Percentiles rank a stretch among this genome's conserved stretches.
phyloP scores from a whole-genome alignment of 2,329 filamentous ascomycete species.

The Fusarium scirpi region DNA sequence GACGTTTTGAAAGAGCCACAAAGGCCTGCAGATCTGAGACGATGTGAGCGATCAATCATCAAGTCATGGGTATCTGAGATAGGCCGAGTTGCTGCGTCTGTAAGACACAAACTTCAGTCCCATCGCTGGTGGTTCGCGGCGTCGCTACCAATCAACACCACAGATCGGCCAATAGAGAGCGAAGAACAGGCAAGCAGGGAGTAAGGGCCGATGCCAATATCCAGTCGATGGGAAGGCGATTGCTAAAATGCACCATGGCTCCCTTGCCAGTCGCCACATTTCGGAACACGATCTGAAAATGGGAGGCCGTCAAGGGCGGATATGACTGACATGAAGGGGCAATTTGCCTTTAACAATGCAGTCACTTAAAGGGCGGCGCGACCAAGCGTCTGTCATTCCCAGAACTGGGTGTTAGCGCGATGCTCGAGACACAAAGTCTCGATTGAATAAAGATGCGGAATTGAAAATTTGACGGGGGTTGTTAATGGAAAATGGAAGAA shows the following conservation, averaged over 20 bases:
- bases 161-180: conserved; percentile 15
- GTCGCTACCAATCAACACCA: conserved; percentile 31
- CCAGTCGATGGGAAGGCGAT: conserved; percentile 20
- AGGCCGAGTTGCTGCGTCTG: conserved; percentile 35
- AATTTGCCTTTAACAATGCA: conserved; percentile 25
- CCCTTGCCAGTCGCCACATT: conserved; percentile 23
- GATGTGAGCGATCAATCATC: conserved; percentile 32
- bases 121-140: conserved; percentile 8
- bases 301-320: conserved; percentile 32
- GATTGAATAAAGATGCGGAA: conserved; percentile 36
- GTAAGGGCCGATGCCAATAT: conserved; percentile 37
- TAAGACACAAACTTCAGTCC: not conserved
- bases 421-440: conserved; percentile 13
- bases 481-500: conserved; percentile 27
- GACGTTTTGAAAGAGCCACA: conserved; percentile 15
- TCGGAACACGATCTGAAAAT: conserved; percentile 23
- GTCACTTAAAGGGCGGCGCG: conserved; percentile 22
- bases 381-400: conserved; percentile 20
- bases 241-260: conserved; percentile 14
- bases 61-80: conserved; percentile 38
- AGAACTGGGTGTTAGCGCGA: conserved; percentile 21
- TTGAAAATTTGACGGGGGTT: conserved; percentile 24
- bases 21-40: conserved; percentile 43
- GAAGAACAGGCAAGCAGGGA: conserved; percentile 30
- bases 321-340: conserved; percentile 26